These are phyloP conservation scores for Wickerhamomyces canadensis DNA, from an alignment of 805 yeast genomes.

Conservation along the genomic window DNA sequence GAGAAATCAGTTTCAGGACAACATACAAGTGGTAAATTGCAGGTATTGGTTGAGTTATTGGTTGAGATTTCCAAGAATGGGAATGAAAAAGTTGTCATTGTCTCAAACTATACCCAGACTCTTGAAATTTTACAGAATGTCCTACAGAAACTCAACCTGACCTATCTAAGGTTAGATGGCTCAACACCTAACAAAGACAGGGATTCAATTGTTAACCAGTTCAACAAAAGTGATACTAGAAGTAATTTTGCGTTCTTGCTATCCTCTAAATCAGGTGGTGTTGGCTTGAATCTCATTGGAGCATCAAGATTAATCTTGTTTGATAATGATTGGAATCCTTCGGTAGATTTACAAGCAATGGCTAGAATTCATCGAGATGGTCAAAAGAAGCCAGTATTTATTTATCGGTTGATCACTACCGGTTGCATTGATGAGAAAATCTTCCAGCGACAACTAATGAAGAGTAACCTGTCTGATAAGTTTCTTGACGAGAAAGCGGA, in stretches of 20 bases:
- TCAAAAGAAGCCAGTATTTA: slow-evolving; percentile 68
- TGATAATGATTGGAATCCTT: slow-evolving; percentile 98
- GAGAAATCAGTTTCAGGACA: slow-evolving; percentile 6
- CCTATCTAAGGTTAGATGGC: slow-evolving; percentile 74
- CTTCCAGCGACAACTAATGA: slow-evolving; percentile 84
- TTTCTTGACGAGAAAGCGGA: slow-evolving; percentile 44
- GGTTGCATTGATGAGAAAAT: slow-evolving; percentile 95
- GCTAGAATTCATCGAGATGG: slow-evolving; percentile 95
- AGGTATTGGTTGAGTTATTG: slow-evolving; percentile 51
- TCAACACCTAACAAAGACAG: slow-evolving; percentile 66
- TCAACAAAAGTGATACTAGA: slow-evolving; percentile 30
- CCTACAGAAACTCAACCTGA: slow-evolving; percentile 41
- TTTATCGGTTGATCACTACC: slow-evolving; percentile 78
- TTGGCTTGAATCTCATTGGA: slow-evolving; percentile 85
- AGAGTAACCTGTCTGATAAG: slow-evolving; percentile 69
- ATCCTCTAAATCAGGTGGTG: slow-evolving; percentile 91
- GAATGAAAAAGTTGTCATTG: slow-evolving; percentile 78
- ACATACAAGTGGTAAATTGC: slow-evolving; percentile 52
- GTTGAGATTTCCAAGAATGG: slow-evolving; percentile 38
- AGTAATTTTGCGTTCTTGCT: slow-evolving; percentile 57
- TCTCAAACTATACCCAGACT: slow-evolving; percentile 85
- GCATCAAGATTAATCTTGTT: slow-evolving; percentile 80
- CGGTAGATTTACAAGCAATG: slow-evolving; percentile 90
- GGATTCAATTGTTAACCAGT: slow-evolving; percentile 58
- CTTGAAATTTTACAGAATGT: slow-evolving; percentile 67